These are phyloP conservation scores for Sugiyamaella pinicola DNA, from an alignment of 1,139 yeast species.

Conservation along the genomic window DNA sequence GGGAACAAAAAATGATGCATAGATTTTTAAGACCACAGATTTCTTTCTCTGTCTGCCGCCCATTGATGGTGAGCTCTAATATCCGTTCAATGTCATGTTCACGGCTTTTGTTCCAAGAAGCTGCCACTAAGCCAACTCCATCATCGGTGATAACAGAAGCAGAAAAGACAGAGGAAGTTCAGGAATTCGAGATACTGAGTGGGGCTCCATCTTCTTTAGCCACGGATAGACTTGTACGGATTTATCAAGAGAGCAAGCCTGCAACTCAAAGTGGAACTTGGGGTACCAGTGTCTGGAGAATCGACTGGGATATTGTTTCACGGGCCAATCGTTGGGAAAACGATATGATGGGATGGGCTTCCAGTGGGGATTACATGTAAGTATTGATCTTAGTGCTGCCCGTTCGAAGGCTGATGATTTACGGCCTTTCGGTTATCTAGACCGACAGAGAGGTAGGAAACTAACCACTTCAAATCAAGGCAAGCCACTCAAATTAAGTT, in stretches of 20 bases:
- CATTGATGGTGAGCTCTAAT: not conserved
- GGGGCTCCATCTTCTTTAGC: slow-evolving; percentile 78
- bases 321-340: slow-evolving; percentile 89
- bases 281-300: slow-evolving; percentile 59
- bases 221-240: slow-evolving; percentile 70
- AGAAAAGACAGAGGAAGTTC: slow-evolving; percentile 31
- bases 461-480: slow-evolving; percentile 19
- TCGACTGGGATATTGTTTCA: slow-evolving; percentile 82
- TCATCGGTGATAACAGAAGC: slow-evolving; percentile 13
- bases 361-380: slow-evolving; percentile 73
- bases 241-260: slow-evolving; percentile 73
- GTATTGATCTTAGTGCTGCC: too few species aligned
- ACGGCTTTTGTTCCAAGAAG: slow-evolving; percentile 6
- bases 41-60: not conserved
- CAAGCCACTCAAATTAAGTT: slow-evolving; percentile 82
- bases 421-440: too few species aligned
- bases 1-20: not conserved
- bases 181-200: slow-evolving; percentile 60
- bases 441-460: too few species aligned
- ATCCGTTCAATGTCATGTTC: slow-evolving; percentile 4
- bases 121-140: not conserved
- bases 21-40: slow-evolving; percentile 13
- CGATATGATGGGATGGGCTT: slow-evolving; percentile 84
- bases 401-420: too few species aligned
- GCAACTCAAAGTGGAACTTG: slow-evolving; percentile 75